Evolutionary conservation across 148 eudicot genomes (phyloP), one percentile per base, ranked within the genome.

Genomic region (Rheum nobile): DNA sequence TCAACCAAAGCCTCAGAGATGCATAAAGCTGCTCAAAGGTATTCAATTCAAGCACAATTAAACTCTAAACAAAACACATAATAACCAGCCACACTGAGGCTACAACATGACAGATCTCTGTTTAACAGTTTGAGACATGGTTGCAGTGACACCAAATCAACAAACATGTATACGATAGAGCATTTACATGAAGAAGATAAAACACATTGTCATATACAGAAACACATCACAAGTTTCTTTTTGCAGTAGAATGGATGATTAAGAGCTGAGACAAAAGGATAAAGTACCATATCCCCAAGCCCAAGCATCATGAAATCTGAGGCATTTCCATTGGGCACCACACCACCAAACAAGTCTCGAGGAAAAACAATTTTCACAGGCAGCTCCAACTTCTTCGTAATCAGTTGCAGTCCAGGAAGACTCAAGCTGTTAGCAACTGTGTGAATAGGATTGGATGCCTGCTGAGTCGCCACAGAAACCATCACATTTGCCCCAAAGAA

Each of bases 381-480:
- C 73, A 95, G 74, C 85, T 95, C 99, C 69, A 95, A 84, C 76
- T 95, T 91, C 72, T 90, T 90, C 0, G 99, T 90, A 44, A 95
- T 95, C 79, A 91, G 44, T 83, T 90, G 92, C 82, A 92, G 74
- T 32, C 99, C 99, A 48, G 99, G 99, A 79, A 95, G 99, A 79
- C 86, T 91, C 81, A 95, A 90, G 81, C 96, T 90, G 81, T 86
- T 65, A 72, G 97, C 99, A 71, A 95, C 97, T 2, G 97, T 95
- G 79, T 95, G 99, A 72, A 95, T 90, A 26, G 99, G 99, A 83
- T 95, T 95, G 24, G 97, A 87, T 28, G 99, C 99, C 80, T 95
- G 97, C 76, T 95, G 96, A 72, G 97, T 95, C 67, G 99, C 99
- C 65, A 95, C 99, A 0, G 99, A 92, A 42, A 95, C 99, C 99